A percentile compares a stretch with the other conserved stretches of the same genome.
Conservation (phyloP, 2,329 filamentous ascomycete genomes). For the Fusarium nematophilum region DNA sequence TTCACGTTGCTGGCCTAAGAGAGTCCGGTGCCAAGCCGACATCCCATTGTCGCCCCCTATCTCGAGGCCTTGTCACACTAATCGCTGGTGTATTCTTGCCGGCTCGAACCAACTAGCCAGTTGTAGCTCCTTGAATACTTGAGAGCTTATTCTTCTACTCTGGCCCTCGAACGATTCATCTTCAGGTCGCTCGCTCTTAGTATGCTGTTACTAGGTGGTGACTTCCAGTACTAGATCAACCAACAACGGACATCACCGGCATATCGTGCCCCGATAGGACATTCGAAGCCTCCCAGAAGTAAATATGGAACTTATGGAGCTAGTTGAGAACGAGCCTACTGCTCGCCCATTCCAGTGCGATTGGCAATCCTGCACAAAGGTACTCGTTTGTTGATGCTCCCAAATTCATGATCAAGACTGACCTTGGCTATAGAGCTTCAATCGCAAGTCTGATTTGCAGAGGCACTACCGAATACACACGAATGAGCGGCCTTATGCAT, state of each 20-base stretch:
- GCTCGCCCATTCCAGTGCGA: slow-evolving; percentile 73
- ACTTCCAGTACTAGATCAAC: slow-evolving; percentile 5
- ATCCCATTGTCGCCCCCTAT: slow-evolving; percentile 13
- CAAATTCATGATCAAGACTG: slow-evolving; percentile 4
- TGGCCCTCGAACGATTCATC: slow-evolving; percentile 6
- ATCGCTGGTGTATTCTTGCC: slow-evolving; percentile 8
- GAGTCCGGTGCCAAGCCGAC: neutral
- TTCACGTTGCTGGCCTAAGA: slow-evolving; percentile 7
- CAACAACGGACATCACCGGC: slow-evolving; percentile 4
- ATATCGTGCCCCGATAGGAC: neutral
- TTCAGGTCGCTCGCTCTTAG: slow-evolving; percentile 7
- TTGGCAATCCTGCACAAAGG: slow-evolving; percentile 72
- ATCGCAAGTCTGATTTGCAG: slow-evolving; percentile 77
- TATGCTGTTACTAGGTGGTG: slow-evolving; percentile 29
- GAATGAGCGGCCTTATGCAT: slow-evolving; percentile 75
- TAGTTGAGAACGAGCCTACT: slow-evolving; percentile 72
- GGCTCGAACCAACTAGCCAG: neutral
- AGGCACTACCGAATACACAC: slow-evolving; percentile 79
- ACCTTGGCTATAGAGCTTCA: slow-evolving; percentile 68
- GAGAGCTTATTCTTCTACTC: neutral
- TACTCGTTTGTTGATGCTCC: slow-evolving; percentile 48
- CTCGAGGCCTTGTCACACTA: slow-evolving; percentile 14
- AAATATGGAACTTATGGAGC: slow-evolving; percentile 70
- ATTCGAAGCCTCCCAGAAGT: slow-evolving; percentile 2
- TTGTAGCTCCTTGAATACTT: slow-evolving; percentile 2